phyloP scores from a whole-genome alignment of 495 filamentous ascomycete species.

The Opeltia flavorubescens region DNA sequence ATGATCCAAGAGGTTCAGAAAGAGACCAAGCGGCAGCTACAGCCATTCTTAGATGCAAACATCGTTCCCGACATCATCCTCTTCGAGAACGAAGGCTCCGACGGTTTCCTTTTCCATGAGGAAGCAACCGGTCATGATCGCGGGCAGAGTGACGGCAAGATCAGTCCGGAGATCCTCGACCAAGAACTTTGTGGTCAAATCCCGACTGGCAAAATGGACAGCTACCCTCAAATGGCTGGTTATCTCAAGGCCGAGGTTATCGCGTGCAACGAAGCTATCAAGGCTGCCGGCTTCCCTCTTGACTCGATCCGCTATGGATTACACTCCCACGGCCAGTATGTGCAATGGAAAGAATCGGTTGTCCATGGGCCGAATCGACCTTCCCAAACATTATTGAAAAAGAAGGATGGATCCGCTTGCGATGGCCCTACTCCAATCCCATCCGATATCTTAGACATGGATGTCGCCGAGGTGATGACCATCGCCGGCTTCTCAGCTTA shows the following conservation, averaged over 20 bases:
- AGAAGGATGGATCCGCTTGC: constrained; percentile 4
- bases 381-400: constrained; percentile 5
- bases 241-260: constrained; percentile 12
- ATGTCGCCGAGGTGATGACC: constrained; percentile 8
- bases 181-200: constrained; percentile 9
- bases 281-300: constrained; percentile 7
- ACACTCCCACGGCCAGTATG: constrained; percentile 13
- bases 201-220: constrained; percentile 13
- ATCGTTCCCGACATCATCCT: constrained; percentile 14
- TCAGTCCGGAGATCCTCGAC: neutral
- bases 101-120: constrained; percentile 12
- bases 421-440: constrained; percentile 5
- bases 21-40: constrained; percentile 11
- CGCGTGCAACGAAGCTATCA: constrained; percentile 13
- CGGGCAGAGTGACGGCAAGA: constrained; percentile 6
- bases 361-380: constrained; percentile 8
- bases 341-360: constrained; percentile 13
- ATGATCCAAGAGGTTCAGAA: constrained; percentile 8
- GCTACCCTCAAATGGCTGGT: constrained; percentile 10
- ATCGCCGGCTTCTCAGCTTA: constrained; percentile 14
- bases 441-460: constrained; percentile 2
- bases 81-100: constrained; percentile 12
- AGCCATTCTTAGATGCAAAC: constrained; percentile 10
- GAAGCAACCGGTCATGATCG: constrained; percentile 12
- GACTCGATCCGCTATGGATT: constrained; percentile 10